Percentiles rank a stretch among this genome's conserved stretches.
Conservation (phyloP, 805 yeast species). For the Cyberlindnera veronae region DNA sequence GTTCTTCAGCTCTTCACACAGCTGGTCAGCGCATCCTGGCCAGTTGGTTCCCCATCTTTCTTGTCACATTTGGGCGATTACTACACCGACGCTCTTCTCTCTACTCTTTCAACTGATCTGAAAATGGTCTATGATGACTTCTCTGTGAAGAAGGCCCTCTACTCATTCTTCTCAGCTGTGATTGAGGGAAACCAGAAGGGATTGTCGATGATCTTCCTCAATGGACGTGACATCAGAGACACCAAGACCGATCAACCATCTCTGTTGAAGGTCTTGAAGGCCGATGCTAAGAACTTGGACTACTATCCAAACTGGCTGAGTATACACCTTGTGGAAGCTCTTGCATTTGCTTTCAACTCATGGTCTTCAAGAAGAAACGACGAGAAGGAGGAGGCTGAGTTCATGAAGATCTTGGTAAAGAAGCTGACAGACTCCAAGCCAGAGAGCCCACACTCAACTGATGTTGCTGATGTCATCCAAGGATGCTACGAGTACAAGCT, state of each 20-base stretch:
- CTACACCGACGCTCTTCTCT: conserved; percentile 55
- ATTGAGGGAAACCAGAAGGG: conserved; percentile 77
- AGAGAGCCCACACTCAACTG: conserved; percentile 5
- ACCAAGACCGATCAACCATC: conserved; percentile 33
- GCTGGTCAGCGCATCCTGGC: conserved; percentile 56
- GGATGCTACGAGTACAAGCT: conserved; percentile 54
- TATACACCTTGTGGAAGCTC: conserved; percentile 65
- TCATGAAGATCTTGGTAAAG: conserved; percentile 32
- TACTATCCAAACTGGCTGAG: conserved; percentile 60
- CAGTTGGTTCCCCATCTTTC: conserved; percentile 66
- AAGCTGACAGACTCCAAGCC: conserved; percentile 27
- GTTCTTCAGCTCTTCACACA: conserved; percentile 55
- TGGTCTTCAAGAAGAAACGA: conserved; percentile 67
- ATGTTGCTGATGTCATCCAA: conserved; percentile 28
- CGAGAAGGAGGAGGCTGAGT: conserved; percentile 29
- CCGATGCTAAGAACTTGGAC: conserved; percentile 48
- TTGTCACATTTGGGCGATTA: conserved; percentile 75
- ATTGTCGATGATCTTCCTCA: conserved; percentile 62
- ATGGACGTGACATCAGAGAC: conserved; percentile 40
- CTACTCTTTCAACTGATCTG: conserved; percentile 59
- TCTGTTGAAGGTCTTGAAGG: conserved; percentile 52
- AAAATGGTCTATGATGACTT: conserved; percentile 52
- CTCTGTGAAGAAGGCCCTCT: conserved; percentile 50
- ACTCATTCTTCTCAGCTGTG: conserved; percentile 63
- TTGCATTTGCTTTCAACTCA: conserved; percentile 70